Percentiles rank a stretch among this genome's conserved stretches.
These are phyloP conservation scores for Picea engelmannii DNA, from an alignment of 83 land plant genomes.

Conservation along the genomic window DNA sequence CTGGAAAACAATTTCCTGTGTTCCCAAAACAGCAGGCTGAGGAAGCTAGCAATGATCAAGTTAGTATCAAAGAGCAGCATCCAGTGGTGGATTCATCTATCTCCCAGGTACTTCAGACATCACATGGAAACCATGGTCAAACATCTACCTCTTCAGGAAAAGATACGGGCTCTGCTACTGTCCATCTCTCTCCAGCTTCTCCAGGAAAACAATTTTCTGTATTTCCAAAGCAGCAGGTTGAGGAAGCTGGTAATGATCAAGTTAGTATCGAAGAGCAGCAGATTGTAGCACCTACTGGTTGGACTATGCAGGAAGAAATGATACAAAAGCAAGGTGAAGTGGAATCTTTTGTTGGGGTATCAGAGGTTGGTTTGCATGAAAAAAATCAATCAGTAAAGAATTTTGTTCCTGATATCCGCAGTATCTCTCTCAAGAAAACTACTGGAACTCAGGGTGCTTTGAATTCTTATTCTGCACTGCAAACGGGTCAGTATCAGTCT, in stretches of 20 bases:
- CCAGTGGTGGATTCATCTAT: conserved; percentile 1
- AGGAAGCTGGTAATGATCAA: not conserved
- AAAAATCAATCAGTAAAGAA: not conserved
- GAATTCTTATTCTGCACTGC: conserved; percentile 24
- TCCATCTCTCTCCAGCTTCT: not conserved
- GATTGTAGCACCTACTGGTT: not conserved
- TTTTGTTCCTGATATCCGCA: not conserved
- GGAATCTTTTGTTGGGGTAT: not conserved
- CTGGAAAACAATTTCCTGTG: not conserved
- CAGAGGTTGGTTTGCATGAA: not conserved
- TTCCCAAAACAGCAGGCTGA: not conserved
- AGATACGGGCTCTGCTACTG: not conserved
- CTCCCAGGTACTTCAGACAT: not conserved
- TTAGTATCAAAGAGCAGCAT: conserved; percentile 4
- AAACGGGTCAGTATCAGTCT: conserved; percentile 17
- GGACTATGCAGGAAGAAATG: conserved; percentile 10
- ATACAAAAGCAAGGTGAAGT: not conserved
- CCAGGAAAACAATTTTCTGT: not conserved
- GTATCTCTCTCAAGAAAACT: conserved; percentile 20
- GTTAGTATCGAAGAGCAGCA: conserved; percentile 4
- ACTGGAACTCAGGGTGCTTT: conserved; percentile 25
- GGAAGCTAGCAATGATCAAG: not conserved
- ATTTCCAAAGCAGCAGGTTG: not conserved
- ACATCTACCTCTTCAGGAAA: not conserved
- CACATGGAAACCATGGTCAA: not conserved